These are phyloP conservation scores for Scleroderma citrinum DNA, from an alignment of 768 basidiomycete species.

Conservation along the genomic window DNA sequence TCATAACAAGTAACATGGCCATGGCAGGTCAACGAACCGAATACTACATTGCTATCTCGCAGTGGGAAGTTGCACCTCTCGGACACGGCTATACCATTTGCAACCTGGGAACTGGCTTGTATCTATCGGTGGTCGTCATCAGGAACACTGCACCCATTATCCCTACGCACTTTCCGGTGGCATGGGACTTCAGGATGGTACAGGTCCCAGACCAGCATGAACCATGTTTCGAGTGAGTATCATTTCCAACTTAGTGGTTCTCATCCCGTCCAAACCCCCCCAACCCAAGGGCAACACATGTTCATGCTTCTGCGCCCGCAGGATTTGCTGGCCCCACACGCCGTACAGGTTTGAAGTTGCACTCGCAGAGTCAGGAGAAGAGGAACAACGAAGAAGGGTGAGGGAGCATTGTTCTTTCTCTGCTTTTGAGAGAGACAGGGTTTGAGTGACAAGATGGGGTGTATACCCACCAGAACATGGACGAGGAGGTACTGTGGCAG, in stretches of 20 bases:
- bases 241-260: neutral
- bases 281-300: neutral
- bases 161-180: neutral
- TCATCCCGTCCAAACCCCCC: neutral
- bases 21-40: neutral
- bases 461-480: neutral
- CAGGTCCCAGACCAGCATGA: neutral
- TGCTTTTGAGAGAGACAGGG: neutral
- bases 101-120: neutral
- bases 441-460: neutral
- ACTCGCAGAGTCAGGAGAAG: neutral
- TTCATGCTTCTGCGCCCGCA: neutral
- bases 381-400: conserved; percentile 1
- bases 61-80: conserved; percentile 3
- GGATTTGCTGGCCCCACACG: conserved; percentile 1
- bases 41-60: neutral
- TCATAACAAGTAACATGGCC: neutral
- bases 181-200: conserved; percentile 1
- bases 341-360: neutral
- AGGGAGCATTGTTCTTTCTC: neutral
- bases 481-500: neutral
- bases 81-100: conserved; percentile 4
- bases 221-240: conserved; percentile 1
- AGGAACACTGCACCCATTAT: neutral
- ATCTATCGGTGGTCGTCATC: conserved; percentile 1